Evolutionary conservation across 768 basidiomycete species (phyloP).

Genomic region (Phylloporus scabripes): DNA sequence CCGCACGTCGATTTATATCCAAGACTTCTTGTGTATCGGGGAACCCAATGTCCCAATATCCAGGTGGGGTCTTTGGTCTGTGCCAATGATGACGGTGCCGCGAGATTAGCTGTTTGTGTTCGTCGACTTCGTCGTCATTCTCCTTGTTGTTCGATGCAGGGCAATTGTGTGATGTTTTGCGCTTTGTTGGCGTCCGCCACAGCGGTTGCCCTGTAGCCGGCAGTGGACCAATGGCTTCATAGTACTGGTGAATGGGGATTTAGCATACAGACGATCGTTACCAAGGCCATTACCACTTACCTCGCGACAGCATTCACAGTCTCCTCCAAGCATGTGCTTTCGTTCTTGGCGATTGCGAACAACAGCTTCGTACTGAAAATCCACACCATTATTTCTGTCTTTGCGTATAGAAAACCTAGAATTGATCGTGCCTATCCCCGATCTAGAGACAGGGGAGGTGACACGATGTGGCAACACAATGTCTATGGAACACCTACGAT

Average conservation of each 20-base stretch:
- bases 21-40: slow-evolving; percentile 78
- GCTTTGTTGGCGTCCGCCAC: slow-evolving; percentile 63
- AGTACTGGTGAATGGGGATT: slow-evolving; percentile 50
- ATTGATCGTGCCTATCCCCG: slow-evolving; percentile 47
- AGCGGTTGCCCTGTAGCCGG: slow-evolving; percentile 64
- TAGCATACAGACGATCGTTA: not conserved
- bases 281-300: slow-evolving; percentile 36
- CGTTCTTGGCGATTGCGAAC: slow-evolving; percentile 63
- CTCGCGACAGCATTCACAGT: slow-evolving; percentile 79
- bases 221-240: slow-evolving; percentile 67
- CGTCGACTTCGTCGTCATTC: slow-evolving; percentile 32
- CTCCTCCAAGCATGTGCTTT: slow-evolving; percentile 61
- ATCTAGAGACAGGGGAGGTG: slow-evolving; percentile 11
- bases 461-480: not conserved
- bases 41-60: slow-evolving; percentile 89
- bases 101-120: slow-evolving; percentile 68
- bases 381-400: slow-evolving; percentile 55
- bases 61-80: slow-evolving; percentile 70
- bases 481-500: slow-evolving; percentile 25
- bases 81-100: slow-evolving; percentile 70
- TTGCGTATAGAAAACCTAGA: slow-evolving; percentile 63
- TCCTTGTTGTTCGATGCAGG: slow-evolving; percentile 20
- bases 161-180: slow-evolving; percentile 11
- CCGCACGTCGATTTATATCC: slow-evolving; percentile 69
- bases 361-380: slow-evolving; percentile 71